Conservation (phyloP, 352 stramenopile genomes). For the Peronospora belbahrii region DNA sequence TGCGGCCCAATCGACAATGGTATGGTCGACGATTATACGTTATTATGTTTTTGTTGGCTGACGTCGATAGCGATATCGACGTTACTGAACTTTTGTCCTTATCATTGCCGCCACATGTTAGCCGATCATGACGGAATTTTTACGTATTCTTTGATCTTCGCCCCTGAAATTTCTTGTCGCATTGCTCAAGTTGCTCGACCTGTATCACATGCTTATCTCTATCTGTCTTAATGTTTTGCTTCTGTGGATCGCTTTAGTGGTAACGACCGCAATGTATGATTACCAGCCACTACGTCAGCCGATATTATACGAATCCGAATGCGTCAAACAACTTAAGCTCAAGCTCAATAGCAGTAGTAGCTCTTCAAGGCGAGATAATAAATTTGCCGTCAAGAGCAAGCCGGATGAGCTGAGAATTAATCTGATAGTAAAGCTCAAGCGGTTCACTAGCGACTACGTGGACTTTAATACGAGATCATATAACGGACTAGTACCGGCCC, state of each 20-base stretch:
- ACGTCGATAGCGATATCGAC: background rate
- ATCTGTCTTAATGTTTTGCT: slow-evolving; percentile 6
- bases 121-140: slow-evolving; percentile 7
- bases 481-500: slow-evolving; percentile 53
- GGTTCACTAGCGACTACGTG: slow-evolving; percentile 68
- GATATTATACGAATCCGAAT: slow-evolving; percentile 35
- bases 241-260: slow-evolving; percentile 4
- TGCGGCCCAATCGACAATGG: no score
- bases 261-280: slow-evolving; percentile 23
- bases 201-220: slow-evolving; percentile 9
- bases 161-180: slow-evolving; percentile 8
- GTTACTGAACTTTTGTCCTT: slow-evolving; percentile 11
- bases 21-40: background rate
- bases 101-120: slow-evolving; percentile 17
- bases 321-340: slow-evolving; percentile 30
- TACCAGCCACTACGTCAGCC: slow-evolving; percentile 38
- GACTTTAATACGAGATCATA: slow-evolving; percentile 69
- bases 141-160: slow-evolving; percentile 14
- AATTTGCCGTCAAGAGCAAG: slow-evolving; percentile 30
- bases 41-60: background rate
- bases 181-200: slow-evolving; percentile 12
- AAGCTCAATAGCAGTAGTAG: slow-evolving; percentile 5
- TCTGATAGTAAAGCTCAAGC: slow-evolving; percentile 42
- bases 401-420: slow-evolving; percentile 48
- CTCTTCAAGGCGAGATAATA: slow-evolving; percentile 12